phyloP scores from a whole-genome alignment of 176 grass and related monocot species.

The Stipa capillata region DNA sequence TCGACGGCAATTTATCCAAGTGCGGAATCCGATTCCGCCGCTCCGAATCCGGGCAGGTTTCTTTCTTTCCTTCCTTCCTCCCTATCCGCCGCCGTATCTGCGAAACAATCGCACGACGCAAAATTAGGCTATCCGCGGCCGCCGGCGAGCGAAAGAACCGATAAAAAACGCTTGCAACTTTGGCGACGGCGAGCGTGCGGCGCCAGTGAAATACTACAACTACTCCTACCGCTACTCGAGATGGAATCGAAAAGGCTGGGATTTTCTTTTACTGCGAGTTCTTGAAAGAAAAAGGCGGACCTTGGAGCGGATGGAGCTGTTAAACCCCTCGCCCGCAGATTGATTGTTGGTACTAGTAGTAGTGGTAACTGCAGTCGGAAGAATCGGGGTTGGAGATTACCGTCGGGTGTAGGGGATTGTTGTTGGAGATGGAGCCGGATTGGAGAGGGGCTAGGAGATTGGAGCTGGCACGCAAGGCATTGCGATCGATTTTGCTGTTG shows the following conservation, averaged over 20 bases:
- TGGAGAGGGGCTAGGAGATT: conserved; percentile 6
- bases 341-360: background rate
- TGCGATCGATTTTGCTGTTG: conserved; percentile 26
- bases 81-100: background rate
- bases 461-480: conserved; percentile 28
- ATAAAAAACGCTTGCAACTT: background rate
- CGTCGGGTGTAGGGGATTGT: too few relatives aligned
- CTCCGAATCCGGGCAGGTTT: background rate
- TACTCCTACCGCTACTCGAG: background rate
- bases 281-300: background rate
- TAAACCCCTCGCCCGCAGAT: conserved; percentile 19
- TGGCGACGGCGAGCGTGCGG: background rate
- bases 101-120: background rate
- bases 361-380: background rate
- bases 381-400: conserved; percentile 5
- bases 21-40: background rate
- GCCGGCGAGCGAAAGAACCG: background rate
- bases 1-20: conserved; percentile 2
- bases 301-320: background rate
- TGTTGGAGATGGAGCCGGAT: background rate
- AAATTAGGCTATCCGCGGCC: background rate
- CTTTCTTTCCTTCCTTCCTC: background rate
- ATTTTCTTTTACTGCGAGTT: background rate
- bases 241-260: background rate
- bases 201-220: background rate